phyloP scores from a whole-genome alignment of 164 flowering plant genomes.

The Berberis thunbergii region DNA sequence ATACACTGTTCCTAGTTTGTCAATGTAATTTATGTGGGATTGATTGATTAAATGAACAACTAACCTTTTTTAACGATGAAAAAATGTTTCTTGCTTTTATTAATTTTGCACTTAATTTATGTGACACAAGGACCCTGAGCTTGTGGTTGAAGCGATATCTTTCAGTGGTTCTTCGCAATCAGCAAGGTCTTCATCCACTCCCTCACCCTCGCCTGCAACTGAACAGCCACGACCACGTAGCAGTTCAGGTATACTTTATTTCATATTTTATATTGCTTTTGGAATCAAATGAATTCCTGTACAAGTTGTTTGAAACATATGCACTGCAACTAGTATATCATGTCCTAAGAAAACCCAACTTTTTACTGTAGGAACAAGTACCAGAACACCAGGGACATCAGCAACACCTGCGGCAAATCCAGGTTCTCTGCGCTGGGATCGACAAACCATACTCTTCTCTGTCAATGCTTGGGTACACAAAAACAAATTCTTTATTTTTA shows the following conservation, averaged over 20 bases:
- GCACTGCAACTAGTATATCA: too few species aligned
- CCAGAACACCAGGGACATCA: constrained; percentile 54
- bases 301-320: too few species aligned
- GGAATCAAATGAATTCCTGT: neutral
- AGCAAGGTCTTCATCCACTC: constrained; percentile 42
- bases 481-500: neutral
- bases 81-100: neutral
- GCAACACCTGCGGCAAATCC: constrained; percentile 34
- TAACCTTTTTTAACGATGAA: neutral
- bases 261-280: neutral
- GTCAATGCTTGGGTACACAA: constrained; percentile 91
- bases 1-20: too few species aligned
- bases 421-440: constrained; percentile 71
- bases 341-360: neutral
- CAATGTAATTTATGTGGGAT: too few species aligned
- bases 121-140: constrained; percentile 69
- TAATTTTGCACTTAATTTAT: neutral
- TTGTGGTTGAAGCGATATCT: constrained; percentile 80
- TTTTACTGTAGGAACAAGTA: constrained; percentile 42
- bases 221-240: constrained; percentile 43
- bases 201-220: constrained; percentile 46
- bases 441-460: constrained; percentile 84
- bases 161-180: constrained; percentile 50
- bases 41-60: too few species aligned
- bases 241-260: neutral